phyloP scores from a whole-genome alignment of 2,329 filamentous ascomycete genomes.

The Tolypocladium tundrense region DNA sequence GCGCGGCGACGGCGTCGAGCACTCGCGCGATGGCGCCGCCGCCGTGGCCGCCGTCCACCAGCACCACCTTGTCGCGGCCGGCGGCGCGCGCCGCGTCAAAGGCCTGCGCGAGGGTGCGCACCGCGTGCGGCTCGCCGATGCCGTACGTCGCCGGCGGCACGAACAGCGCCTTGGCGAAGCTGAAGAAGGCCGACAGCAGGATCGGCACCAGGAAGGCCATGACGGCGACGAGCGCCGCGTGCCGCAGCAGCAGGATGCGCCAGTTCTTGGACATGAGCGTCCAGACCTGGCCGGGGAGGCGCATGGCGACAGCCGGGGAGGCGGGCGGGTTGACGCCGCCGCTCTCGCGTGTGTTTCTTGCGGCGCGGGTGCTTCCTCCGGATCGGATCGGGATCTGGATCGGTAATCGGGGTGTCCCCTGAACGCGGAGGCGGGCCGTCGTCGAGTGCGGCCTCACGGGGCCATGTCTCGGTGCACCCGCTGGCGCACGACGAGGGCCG shows the following conservation, averaged over 20 bases:
- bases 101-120: conserved; percentile 56
- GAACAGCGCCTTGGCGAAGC: conserved; percentile 73
- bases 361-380: too few relatives aligned
- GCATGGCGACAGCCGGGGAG: conserved; percentile 27
- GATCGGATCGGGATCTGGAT: neutral
- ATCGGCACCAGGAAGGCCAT: conserved; percentile 52
- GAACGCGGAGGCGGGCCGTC: neutral
- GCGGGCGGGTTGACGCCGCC: neutral
- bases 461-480: neutral
- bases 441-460: neutral
- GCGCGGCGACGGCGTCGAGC: conserved; percentile 50
- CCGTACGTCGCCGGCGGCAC: conserved; percentile 68
- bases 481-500: neutral
- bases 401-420: neutral
- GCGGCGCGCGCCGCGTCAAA: conserved; percentile 42
- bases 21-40: conserved; percentile 64
- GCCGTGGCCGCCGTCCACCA: conserved; percentile 63
- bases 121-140: conserved; percentile 49
- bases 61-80: conserved; percentile 59
- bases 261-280: conserved; percentile 54
- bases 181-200: conserved; percentile 47
- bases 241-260: conserved; percentile 45
- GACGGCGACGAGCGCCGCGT: conserved; percentile 38
- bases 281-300: conserved; percentile 45
- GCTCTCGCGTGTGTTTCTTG: neutral